A percentile compares a stretch with the other conserved stretches of the same genome.
phyloP scores from a whole-genome alignment of 2,329 filamentous ascomycete genomes.

The Sporothrix inflata region DNA sequence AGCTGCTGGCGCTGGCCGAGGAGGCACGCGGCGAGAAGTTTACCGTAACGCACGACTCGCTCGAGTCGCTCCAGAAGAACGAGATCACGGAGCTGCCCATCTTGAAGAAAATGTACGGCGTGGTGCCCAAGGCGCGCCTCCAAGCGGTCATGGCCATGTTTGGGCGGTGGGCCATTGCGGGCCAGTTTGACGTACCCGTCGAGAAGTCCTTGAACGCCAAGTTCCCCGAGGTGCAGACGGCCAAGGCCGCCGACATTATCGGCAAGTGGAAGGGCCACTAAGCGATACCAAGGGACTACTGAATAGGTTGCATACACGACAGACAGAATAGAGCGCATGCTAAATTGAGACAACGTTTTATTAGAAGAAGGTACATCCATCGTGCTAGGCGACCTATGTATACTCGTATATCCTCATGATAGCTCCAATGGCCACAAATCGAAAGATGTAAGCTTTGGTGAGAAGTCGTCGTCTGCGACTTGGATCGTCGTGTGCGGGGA shows the following conservation, averaged over 20 bases:
- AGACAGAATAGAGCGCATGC: too few species aligned
- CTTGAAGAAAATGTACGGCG: not conserved
- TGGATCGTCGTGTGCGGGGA: too few species aligned
- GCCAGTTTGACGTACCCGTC: not conserved
- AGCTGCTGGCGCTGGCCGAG: constrained; percentile 14
- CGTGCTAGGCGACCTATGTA: too few species aligned
- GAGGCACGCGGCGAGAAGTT: constrained; percentile 6
- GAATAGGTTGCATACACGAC: not conserved
- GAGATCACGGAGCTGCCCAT: constrained; percentile 3
- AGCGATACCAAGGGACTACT: not conserved
- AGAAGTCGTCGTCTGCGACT: too few species aligned
- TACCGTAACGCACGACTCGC: constrained; percentile 11
- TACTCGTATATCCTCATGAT: too few species aligned
- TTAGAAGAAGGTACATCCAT: too few species aligned
- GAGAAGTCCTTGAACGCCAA: constrained; percentile 8
- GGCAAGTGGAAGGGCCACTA: constrained; percentile 15
- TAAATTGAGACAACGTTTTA: too few species aligned
- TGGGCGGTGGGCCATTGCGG: not conserved
- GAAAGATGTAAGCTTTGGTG: too few species aligned
- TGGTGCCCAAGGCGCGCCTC: not conserved
- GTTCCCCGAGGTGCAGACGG: not conserved
- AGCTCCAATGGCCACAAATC: too few species aligned
- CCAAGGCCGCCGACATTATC: constrained; percentile 7
- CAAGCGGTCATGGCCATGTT: constrained; percentile 13
- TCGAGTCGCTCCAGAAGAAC: not conserved